Evolutionary conservation across 2,329 filamentous ascomycete species (phyloP), one percentile per base, ranked within the genome.

Genomic region (Ascochyta fabae): DNA sequence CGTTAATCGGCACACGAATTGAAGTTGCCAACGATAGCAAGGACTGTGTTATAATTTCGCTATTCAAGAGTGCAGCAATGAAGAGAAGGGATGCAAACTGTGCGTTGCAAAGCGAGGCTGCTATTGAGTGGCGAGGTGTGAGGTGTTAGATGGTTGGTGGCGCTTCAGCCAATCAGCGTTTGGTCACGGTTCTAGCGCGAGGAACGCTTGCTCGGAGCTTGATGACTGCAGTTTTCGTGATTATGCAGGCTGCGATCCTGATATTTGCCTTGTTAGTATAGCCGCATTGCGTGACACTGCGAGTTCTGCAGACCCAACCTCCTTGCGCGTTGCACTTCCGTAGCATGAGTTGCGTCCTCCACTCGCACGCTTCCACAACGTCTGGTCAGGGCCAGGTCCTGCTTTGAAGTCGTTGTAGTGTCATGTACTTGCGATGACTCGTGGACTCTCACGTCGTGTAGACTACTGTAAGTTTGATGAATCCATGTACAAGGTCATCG

Each of bases 1-100:
- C 54, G 48, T 58, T 51, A 40, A 24, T 36, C 53, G 52, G 26
- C 53, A 48, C 38, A 29, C 38, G 12, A 56, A 33, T n/a, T 10
- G 24, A 54, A 16, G 12, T 31, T 35, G 33, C 26, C 39, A 19
- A 53, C 9, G 38, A 26, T 47, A 42, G 47, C 36, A 38, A 35
- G 13, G 16, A 8, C 15, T 10, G 8, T 55, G 13, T 15, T 27
- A 10, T 35, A 13, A 16, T 33, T 6, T 5, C 12, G 3, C 10
- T 10, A 1, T 46, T 29, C 16, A 40, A 16, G 8, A 13, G n/a
- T 24, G 2, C n/a, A 9, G 15, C 16, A 19, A n/a, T 29, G 24
- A 7, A 26, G 1, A 39, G 36, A 13, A 19, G n/a, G 3, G 13
- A 6, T 5, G 3, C 15, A 23, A n/a, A 16, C 1, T 16, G 22